Percentiles rank a stretch among this genome's conserved stretches.
Conservation (phyloP, 495 filamentous ascomycete genomes). For the Aspergillus sclerotiicarbonarius region DNA sequence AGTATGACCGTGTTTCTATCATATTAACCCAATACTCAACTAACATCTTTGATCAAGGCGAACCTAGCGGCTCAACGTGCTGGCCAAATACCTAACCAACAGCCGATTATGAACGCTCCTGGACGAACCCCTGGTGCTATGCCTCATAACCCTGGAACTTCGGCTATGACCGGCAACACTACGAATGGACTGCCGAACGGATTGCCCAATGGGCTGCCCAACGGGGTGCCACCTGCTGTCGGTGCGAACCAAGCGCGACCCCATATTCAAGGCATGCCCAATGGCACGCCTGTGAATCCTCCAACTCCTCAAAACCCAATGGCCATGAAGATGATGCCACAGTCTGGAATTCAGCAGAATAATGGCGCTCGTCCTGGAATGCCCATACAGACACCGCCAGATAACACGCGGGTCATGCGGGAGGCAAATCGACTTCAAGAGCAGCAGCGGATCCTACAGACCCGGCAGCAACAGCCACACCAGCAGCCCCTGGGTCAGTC, state of each 20-base stretch:
- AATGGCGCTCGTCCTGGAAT: constrained; percentile 58
- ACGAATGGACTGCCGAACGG: constrained; percentile 42
- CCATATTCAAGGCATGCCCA: constrained; percentile 42
- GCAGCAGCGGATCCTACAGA: constrained; percentile 63
- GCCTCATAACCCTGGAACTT: constrained; percentile 37
- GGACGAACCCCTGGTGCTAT: constrained; percentile 39
- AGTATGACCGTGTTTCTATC: constrained; percentile 38
- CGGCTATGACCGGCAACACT: constrained; percentile 27
- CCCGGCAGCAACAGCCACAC: constrained; percentile 57
- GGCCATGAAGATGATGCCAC: constrained; percentile 67
- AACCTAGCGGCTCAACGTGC: constrained; percentile 42
- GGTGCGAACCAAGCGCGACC: constrained; percentile 38
- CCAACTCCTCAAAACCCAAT: constrained; percentile 54
- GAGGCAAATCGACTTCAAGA: constrained; percentile 67
- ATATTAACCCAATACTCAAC: constrained; percentile 7
- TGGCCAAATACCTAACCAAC: constrained; percentile 45
- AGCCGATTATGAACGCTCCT: constrained; percentile 38
- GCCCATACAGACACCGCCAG: constrained; percentile 53
- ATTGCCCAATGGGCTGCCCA: constrained; percentile 37
- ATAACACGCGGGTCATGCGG: constrained; percentile 50
- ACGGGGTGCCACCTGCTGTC: constrained; percentile 37
- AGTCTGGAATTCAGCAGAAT: constrained; percentile 65
- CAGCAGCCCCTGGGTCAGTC: constrained; percentile 36
- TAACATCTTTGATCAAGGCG: constrained; percentile 26
- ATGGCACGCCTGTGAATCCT: constrained; percentile 38